Base-by-base conservation (phyloP, 768 basidiomycete genomes). In the Leccinum fibrillosum region DNA sequence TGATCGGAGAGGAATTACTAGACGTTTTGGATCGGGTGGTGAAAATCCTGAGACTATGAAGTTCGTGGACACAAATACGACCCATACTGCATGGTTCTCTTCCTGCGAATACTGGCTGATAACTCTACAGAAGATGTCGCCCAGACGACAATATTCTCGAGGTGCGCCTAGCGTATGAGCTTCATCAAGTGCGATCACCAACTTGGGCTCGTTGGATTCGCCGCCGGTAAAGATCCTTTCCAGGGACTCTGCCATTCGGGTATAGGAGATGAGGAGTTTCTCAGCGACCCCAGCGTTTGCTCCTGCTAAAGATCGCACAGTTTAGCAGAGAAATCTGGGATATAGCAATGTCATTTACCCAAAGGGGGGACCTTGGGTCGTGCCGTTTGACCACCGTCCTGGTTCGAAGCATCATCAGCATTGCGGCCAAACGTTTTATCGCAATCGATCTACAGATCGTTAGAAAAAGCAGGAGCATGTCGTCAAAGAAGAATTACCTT, bases 151-250 rank as follows among this genome's bases (percentile, higher is more conserved):
- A 15, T 1, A 12, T 5, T 21, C 1, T 49, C 25, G 19, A 2
- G 54, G 37, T 39, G 8, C 49, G 6, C 26, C 19, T 10, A 66
- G 51, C 0, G 53, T 12, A 15, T 66, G 58, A 12, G 61, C 61
- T 2, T 63, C 58, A 19, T 66, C 64, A 5, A 66, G 2, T 1
- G 64, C 64, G 19, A 66, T 66, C 15, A 66, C 44, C 45, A 66
- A 17, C 35, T 52, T 59, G 1, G 58, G 56, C 2, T 0, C 3
- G 10, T 44, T 5, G 1, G 37, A 39, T 39, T 39, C 10, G 5
- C 30, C 1, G 3, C 37, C 26, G 1, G 42, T 0, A 3, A 61
- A 54, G 10, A 52, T 15, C 37, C 8, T n/a, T 17, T 39, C 37
- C 17, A 39, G 17, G 3, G 37, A 39, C 37, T n/a, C 37, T 39